phyloP scores from a whole-genome alignment of 768 basidiomycete species.

The Tricholomella constricta region DNA sequence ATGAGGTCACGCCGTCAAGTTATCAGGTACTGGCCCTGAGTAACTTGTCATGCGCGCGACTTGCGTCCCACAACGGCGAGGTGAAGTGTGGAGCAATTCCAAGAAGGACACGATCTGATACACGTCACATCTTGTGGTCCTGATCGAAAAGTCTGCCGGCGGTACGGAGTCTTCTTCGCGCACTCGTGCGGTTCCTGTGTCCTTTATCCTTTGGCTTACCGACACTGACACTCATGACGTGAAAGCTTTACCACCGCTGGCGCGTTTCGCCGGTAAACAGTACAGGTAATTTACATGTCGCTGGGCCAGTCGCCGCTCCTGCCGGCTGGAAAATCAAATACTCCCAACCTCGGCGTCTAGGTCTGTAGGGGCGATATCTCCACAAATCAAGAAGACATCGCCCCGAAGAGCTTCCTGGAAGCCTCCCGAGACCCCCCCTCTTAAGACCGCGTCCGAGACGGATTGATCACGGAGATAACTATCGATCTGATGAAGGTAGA shows the following conservation, averaged over 20 bases:
- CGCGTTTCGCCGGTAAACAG: background rate
- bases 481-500: background rate
- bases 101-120: background rate
- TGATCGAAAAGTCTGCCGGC: slow-evolving; percentile 3
- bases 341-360: no score
- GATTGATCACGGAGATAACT: background rate
- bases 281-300: background rate
- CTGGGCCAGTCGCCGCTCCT: background rate
- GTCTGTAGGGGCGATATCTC: background rate
- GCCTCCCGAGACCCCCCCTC: background rate
- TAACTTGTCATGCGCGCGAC: background rate
- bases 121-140: background rate
- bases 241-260: background rate
- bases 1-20: background rate
- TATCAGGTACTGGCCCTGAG: background rate
- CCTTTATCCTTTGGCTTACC: background rate
- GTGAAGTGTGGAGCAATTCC: background rate
- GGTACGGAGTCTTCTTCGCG: background rate
- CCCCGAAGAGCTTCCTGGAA: background rate
- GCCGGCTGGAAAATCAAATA: background rate
- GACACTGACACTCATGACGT: background rate
- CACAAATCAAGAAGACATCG: background rate
- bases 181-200: background rate
- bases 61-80: background rate
- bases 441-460: background rate